These are phyloP conservation scores for Mollisiaceae sp. DNA, from an alignment of 2,329 filamentous ascomycete species.

Conservation along the genomic window DNA sequence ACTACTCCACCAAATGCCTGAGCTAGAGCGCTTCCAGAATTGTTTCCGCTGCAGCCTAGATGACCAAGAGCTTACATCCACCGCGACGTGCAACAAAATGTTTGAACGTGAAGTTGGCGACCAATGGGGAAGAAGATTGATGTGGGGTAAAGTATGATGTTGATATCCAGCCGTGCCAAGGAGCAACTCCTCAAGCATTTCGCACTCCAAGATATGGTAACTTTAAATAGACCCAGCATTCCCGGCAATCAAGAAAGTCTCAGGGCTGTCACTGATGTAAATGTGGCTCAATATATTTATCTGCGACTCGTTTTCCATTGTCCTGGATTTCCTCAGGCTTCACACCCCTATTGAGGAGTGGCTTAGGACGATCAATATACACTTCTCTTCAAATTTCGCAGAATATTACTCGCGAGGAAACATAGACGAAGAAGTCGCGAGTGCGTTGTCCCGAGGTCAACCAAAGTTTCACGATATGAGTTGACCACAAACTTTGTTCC, in stretches of 20 bases:
- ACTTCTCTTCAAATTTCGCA: neutral
- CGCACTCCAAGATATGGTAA: neutral
- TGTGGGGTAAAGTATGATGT: neutral
- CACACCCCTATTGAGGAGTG: neutral
- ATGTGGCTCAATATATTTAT: neutral
- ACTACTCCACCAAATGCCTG: neutral
- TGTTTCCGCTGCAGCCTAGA: neutral
- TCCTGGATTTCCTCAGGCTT: neutral
- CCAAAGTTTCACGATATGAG: too few species aligned
- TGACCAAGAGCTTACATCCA: constrained; percentile 7
- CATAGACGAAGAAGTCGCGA: neutral
- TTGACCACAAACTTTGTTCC: too few species aligned
- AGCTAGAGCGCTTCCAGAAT: neutral
- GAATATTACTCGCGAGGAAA: neutral
- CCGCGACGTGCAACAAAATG: constrained; percentile 8
- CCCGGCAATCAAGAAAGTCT: neutral
- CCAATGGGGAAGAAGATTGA: constrained; percentile 1
- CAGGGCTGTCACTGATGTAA: neutral
- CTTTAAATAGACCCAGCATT: neutral
- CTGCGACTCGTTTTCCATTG: neutral
- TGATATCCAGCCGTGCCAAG: neutral
- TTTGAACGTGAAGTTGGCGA: neutral
- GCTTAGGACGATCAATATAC: neutral
- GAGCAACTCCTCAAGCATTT: neutral
- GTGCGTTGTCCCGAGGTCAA: too few species aligned